phyloP scores from a whole-genome alignment of 176 grass and related monocot genomes.

The Pharus latifolius region DNA sequence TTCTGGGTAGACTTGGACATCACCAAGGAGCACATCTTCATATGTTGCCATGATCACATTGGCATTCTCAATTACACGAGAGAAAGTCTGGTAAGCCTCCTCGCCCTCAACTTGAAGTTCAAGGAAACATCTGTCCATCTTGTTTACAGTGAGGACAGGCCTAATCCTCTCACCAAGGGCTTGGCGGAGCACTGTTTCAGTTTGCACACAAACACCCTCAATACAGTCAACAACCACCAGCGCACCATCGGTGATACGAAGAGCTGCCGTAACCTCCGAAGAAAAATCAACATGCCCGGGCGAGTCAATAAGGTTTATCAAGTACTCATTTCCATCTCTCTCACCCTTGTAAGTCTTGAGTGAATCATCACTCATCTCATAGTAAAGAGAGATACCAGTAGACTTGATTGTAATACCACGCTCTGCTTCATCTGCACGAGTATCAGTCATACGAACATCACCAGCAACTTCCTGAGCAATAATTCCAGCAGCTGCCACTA shows the following conservation, averaged over 20 bases:
- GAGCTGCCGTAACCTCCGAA: slow-evolving; percentile 63
- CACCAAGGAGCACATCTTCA: slow-evolving; percentile 53
- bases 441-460: slow-evolving; percentile 84
- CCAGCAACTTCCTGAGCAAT: slow-evolving; percentile 79
- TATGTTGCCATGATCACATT: slow-evolving; percentile 88
- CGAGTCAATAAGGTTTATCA: slow-evolving; percentile 74
- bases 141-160: slow-evolving; percentile 80
- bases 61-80: slow-evolving; percentile 63
- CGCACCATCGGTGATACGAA: slow-evolving; percentile 70
- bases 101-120: slow-evolving; percentile 77
- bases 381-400: slow-evolving; percentile 75
- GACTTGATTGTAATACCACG: slow-evolving; percentile 83
- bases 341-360: slow-evolving; percentile 56
- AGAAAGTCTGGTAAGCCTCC: slow-evolving; percentile 70
- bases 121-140: slow-evolving; percentile 76
- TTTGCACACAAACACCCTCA: slow-evolving; percentile 72
- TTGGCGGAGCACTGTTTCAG: slow-evolving; percentile 75
- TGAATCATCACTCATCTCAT: slow-evolving; percentile 61
- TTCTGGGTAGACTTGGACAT: slow-evolving; percentile 79
- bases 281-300: slow-evolving; percentile 79
- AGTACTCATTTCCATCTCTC: slow-evolving; percentile 44
- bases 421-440: slow-evolving; percentile 61
- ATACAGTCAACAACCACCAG: slow-evolving; percentile 74
- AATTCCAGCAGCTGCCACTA: slow-evolving; percentile 78
- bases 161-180: slow-evolving; percentile 77